phyloP scores from a whole-genome alignment of 2,329 filamentous ascomycete genomes.

The Cryphonectria parasitica region DNA sequence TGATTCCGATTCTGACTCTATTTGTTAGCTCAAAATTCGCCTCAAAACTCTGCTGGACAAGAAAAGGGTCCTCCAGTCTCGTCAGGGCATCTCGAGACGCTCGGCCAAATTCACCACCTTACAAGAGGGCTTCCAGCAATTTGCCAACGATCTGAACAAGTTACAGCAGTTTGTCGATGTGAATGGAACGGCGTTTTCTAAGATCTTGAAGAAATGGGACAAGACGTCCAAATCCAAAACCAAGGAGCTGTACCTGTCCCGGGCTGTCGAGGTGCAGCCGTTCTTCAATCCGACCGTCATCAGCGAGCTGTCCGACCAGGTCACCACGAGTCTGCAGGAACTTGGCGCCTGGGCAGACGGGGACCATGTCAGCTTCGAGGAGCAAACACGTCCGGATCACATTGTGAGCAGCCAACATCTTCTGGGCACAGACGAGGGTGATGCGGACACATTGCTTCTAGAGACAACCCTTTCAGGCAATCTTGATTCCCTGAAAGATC shows the following conservation, averaged over 20 bases:
- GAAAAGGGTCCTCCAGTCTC: conserved; percentile 86
- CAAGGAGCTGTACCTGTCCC: conserved; percentile 94
- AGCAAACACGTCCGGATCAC: conserved; percentile 54
- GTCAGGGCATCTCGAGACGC: conserved; percentile 78
- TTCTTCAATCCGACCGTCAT: conserved; percentile 98
- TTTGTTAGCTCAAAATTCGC: conserved; percentile 82
- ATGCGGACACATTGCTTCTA: conserved; percentile 85
- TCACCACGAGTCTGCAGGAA: conserved; percentile 93
- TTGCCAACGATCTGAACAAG: conserved; percentile 95
- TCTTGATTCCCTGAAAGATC: conserved; percentile 74
- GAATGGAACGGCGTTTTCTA: conserved; percentile 96
- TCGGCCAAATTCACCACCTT: conserved; percentile 94
- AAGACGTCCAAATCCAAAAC: conserved; percentile 99
- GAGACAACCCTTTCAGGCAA: conserved; percentile 87
- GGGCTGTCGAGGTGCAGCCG: conserved; percentile 95
- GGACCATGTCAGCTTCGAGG: conserved; percentile 84
- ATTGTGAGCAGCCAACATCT: conserved; percentile 69
- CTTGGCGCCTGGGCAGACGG: conserved; percentile 97
- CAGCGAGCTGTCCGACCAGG: conserved; percentile 93
- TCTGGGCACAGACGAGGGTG: conserved; percentile 80
- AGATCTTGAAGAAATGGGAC: conserved; percentile 99
- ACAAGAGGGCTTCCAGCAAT: conserved; percentile 96
- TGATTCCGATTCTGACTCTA: neutral
- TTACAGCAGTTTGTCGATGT: conserved; percentile 98
- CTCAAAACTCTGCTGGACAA: conserved; percentile 93